phyloP scores from a whole-genome alignment of 1,284 basidiomycete genomes.

The Rhodotorula sp. region DNA sequence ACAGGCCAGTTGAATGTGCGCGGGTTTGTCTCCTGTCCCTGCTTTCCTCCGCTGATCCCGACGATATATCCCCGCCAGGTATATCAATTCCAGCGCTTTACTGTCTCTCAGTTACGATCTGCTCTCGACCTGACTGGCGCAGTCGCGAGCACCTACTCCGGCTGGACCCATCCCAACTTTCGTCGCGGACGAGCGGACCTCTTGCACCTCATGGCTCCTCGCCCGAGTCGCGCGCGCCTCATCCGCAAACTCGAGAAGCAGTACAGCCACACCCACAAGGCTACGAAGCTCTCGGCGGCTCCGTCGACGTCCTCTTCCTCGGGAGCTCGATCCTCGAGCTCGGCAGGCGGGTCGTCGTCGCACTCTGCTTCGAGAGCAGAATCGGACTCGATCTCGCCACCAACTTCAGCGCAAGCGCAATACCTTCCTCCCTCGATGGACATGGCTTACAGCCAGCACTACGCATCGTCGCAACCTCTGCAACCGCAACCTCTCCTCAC shows the following conservation, averaged over 20 bases:
- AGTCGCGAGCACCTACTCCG: constrained; percentile 16
- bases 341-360: too few relatives aligned
- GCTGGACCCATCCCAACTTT: constrained; percentile 28
- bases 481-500: too few relatives aligned
- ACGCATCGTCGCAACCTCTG: too few relatives aligned
- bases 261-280: constrained; percentile 1
- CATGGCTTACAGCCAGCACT: too few relatives aligned
- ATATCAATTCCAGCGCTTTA: constrained; percentile 26
- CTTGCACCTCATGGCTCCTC: constrained; percentile 8
- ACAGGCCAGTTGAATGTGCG: constrained; percentile 5
- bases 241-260: constrained; percentile 30
- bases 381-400: too few relatives aligned
- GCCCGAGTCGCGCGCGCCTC: constrained; percentile 20
- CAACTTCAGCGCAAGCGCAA: too few relatives aligned
- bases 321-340: too few relatives aligned
- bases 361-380: too few relatives aligned
- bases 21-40: too few relatives aligned
- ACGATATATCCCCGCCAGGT: neutral
- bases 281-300: neutral
- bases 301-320: neutral
- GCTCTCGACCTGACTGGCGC: constrained; percentile 11
- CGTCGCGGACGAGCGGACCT: constrained; percentile 7
- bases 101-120: constrained; percentile 14
- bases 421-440: too few relatives aligned
- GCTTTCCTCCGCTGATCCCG: neutral